A percentile compares a stretch with the other conserved stretches of the same genome.
Conservation (phyloP, 192 early-diverging fungal genomes). For the Coemansia sp. region DNA sequence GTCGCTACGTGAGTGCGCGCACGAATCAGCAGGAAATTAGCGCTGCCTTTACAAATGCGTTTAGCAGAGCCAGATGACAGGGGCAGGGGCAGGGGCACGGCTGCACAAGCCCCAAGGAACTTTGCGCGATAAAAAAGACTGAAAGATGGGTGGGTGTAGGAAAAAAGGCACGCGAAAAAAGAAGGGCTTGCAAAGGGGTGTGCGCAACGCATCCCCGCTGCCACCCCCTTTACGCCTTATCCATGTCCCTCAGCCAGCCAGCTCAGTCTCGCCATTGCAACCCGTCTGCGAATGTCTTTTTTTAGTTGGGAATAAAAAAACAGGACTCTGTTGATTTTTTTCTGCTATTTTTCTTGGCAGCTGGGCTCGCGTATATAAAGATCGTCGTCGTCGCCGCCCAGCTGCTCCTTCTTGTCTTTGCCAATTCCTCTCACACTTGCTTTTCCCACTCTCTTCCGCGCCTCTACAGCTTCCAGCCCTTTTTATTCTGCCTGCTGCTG, state of each 20-base stretch:
- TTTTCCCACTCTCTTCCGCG: neutral
- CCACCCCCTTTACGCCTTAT: neutral
- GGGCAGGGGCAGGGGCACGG: too few species aligned
- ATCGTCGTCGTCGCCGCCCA: neutral
- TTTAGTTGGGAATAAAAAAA: neutral
- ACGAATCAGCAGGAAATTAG: neutral
- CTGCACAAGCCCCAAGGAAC: neutral
- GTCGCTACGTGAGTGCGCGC: neutral
- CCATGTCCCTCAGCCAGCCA: neutral
- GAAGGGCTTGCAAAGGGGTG: neutral
- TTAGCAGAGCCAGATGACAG: constrained; percentile 1
- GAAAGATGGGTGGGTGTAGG: too few species aligned
- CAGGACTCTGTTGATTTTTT: neutral
- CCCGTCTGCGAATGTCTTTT: neutral
- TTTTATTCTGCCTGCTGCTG: neutral
- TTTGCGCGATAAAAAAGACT: neutral
- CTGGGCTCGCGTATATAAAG: neutral
- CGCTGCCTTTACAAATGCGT: neutral
- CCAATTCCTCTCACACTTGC: neutral
- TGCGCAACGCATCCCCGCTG: neutral
- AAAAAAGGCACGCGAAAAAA: too few species aligned
- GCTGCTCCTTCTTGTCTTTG: neutral
- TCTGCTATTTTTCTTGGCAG: neutral
- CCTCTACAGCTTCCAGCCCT: neutral
- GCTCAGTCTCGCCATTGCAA: neutral